Evolutionary conservation across 2,329 filamentous ascomycete genomes (phyloP), one percentile per base, ranked within the genome.

Genomic region (Calonectria montana): DNA sequence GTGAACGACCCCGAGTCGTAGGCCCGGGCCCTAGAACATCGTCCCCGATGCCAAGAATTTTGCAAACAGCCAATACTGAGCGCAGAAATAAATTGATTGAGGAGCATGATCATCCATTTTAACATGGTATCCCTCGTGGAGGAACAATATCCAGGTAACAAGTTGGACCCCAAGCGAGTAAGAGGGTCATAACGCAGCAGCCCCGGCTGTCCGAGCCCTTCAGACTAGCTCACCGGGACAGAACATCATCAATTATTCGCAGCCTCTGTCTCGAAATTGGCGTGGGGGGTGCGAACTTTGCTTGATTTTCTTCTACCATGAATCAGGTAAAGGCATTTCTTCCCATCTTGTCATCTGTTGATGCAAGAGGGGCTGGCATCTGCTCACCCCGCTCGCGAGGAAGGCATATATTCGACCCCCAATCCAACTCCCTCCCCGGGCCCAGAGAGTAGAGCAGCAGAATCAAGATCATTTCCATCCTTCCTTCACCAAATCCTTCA

Each of bases 131-230:
- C 21, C 57, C 57, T 25, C 57, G 57, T 62, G 57, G 23, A 62
- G 25, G 25, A 7, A 18, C 57, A 45, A 27, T 62, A 62, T 62
- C 57, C 39, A 18, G 39, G 57, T 45, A 27, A 43, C 57, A 62
- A 39, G 5, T 15, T 62, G 57, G 57, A 61, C 39, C 57, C 57
- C 35, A 61, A 61, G 15, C 25, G 37, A 61, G 57, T 61, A 61
- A 37, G 29, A 37, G 53, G 57, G 57, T 62, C 57, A 62, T 62
- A 62, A 62, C 57, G 57, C 57, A 62, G 25, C 23, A 47, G 43
- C 57, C 55, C 53, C 57, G 31, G 9, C 57, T 8, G 57, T 62
- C 57, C 57, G 57, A 62, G 57, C 57, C 57, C 57, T 45, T 10
- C 18, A 18, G 16, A 13, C 18, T 43, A 43, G 25, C 57, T 62